phyloP scores from a whole-genome alignment of 306 rosid species.

The Quercus rubra region DNA sequence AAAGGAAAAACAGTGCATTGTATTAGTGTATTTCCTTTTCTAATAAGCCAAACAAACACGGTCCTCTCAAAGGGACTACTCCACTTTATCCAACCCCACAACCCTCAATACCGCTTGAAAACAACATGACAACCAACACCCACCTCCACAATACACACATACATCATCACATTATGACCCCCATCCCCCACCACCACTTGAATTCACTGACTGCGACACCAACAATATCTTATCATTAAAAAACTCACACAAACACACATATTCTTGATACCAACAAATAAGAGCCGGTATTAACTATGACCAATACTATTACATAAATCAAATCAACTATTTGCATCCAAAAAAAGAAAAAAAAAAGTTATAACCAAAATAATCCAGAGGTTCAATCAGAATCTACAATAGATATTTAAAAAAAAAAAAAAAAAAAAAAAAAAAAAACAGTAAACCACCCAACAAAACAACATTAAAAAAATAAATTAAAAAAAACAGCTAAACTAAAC shows the following conservation, averaged over 20 bases:
- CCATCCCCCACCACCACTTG: conserved; percentile 29
- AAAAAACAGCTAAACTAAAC: too few relatives aligned
- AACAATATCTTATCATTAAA: too few relatives aligned
- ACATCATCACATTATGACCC: conserved; percentile 37
- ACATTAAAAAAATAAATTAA: too few relatives aligned
- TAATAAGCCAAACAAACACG: conserved; percentile 38
- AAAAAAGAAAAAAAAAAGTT: not conserved
- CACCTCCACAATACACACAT: conserved; percentile 26
- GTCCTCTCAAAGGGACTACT: conserved; percentile 40
- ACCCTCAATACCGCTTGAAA: conserved; percentile 32
- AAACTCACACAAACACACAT: too few relatives aligned
- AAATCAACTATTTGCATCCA: not conserved
- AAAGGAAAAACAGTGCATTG: conserved; percentile 27
- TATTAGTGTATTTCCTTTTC: conserved; percentile 29
- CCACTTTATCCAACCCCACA: conserved; percentile 46
- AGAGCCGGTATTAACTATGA: not conserved
- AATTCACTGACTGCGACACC: conserved; percentile 13
- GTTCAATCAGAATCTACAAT: conserved; percentile 34
- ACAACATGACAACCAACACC: conserved; percentile 34
- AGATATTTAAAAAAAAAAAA: not conserved
- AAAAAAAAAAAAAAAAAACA: too few relatives aligned
- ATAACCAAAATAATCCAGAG: conserved; percentile 6
- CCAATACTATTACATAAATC: not conserved
- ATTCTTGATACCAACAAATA: conserved; percentile 1
- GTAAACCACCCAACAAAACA: too few relatives aligned